These are phyloP conservation scores for Russula compacta DNA, from an alignment of 768 basidiomycete genomes.

Conservation along the genomic window DNA sequence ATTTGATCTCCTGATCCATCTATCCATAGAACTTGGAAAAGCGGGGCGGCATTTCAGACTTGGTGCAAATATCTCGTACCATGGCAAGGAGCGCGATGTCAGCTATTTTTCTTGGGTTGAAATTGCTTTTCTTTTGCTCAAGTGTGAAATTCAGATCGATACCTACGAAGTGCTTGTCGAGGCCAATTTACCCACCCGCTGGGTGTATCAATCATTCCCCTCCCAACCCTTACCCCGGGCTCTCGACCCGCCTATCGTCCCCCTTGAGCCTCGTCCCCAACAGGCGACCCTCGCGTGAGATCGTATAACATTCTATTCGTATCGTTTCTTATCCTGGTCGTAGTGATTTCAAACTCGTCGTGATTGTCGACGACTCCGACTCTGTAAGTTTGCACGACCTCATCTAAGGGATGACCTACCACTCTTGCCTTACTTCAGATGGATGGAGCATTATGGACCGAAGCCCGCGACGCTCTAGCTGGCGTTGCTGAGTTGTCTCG, in stretches of 20 bases:
- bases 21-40: conserved; percentile 29
- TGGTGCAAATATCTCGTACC: conserved; percentile 28
- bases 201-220: not conserved
- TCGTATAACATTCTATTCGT: not conserved
- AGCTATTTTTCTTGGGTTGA: not conserved
- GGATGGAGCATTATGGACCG: conserved; percentile 34
- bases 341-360: conserved; percentile 35
- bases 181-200: conserved; percentile 19
- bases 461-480: conserved; percentile 34
- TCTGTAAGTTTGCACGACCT: conserved; percentile 24
- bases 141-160: conserved; percentile 21
- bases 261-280: not conserved
- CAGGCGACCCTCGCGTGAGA: conserved; percentile 3
- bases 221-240: not conserved
- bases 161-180: conserved; percentile 31
- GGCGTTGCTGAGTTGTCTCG: conserved; percentile 33
- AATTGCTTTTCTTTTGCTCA: not conserved
- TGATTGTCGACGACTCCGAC: conserved; percentile 34
- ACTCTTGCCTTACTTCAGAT: conserved; percentile 24
- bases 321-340: not conserved
- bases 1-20: not conserved
- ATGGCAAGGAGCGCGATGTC: conserved; percentile 30
- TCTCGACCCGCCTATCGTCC: not conserved
- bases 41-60: conserved; percentile 25
- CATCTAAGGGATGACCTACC: not conserved